Conservation (phyloP, 495 filamentous ascomycete genomes). For the Beverwykella pulmonaria region DNA sequence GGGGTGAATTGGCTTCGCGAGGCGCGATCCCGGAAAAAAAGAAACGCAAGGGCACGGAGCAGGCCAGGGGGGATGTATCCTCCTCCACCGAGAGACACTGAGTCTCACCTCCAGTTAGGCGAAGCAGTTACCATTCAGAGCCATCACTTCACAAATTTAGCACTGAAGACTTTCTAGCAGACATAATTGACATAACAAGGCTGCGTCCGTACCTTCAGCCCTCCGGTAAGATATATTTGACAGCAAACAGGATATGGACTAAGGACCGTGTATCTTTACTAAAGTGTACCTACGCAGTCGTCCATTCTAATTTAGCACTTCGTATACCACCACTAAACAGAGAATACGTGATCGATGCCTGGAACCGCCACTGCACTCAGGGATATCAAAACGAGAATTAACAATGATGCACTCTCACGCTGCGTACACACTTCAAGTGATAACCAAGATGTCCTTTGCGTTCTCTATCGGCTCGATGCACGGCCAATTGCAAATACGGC, state of each 20-base stretch:
- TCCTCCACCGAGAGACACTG: not conserved
- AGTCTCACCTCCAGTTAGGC: not conserved
- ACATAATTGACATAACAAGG: no score
- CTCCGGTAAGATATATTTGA: no score
- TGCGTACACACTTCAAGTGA: not conserved
- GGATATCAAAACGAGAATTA: slow-evolving; percentile 32
- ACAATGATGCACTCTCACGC: slow-evolving; percentile 11
- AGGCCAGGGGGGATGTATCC: slow-evolving; percentile 16
- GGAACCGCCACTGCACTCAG: slow-evolving; percentile 11
- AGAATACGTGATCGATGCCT: slow-evolving; percentile 3
- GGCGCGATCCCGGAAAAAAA: slow-evolving; percentile 22
- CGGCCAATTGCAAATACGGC: slow-evolving; percentile 91
- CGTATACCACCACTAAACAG: slow-evolving; percentile 10
- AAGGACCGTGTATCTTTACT: not conserved
- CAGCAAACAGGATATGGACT: not conserved
- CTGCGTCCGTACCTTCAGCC: no score
- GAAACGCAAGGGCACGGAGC: not conserved
- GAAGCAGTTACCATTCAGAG: no score
- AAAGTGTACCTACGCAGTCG: not conserved
- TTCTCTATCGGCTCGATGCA: slow-evolving; percentile 61
- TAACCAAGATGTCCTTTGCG: not conserved
- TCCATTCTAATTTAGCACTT: not conserved
- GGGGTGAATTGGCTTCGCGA: slow-evolving; percentile 25
- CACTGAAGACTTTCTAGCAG: no score
- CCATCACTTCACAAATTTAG: not conserved